phyloP scores from a whole-genome alignment of 2,329 filamentous ascomycete genomes.

The Trichoderma hamatum region DNA sequence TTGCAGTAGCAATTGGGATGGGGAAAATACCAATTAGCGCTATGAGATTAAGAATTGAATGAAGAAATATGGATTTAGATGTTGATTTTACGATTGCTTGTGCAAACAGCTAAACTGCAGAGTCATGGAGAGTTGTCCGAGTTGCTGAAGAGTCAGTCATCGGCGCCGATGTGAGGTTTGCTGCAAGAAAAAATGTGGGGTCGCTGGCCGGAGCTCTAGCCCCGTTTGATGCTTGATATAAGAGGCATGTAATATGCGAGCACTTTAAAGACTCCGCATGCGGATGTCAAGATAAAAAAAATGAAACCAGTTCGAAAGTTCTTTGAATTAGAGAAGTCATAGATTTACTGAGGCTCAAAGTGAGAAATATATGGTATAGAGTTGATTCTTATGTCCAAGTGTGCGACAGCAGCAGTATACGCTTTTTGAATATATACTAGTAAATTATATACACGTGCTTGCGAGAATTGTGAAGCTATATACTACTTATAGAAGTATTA shows the following conservation, averaged over 20 bases:
- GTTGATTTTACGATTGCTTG: background rate
- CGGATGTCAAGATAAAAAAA: background rate
- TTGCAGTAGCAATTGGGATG: background rate
- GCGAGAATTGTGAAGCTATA: background rate
- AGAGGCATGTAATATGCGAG: background rate
- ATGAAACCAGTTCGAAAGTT: background rate
- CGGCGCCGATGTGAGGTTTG: constrained; percentile 8
- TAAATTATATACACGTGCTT: constrained; percentile 5
- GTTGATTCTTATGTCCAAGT: background rate
- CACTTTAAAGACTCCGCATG: background rate
- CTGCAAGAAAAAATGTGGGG: constrained; percentile 4
- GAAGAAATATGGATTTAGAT: accelerated
- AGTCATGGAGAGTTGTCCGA: constrained; percentile 12
- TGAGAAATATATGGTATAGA: too few species aligned
- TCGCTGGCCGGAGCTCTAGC: background rate
- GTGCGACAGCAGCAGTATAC: background rate
- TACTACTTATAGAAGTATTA: background rate
- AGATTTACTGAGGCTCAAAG: background rate
- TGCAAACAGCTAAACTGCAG: background rate
- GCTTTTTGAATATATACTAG: constrained; percentile 7
- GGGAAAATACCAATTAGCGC: constrained; percentile 1
- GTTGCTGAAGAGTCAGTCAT: constrained; percentile 8
- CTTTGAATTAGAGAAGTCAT: background rate
- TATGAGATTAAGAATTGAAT: background rate
- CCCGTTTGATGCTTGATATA: background rate